phyloP scores from a whole-genome alignment of 2,329 filamentous ascomycete genomes.

The Fusarium sp. region DNA sequence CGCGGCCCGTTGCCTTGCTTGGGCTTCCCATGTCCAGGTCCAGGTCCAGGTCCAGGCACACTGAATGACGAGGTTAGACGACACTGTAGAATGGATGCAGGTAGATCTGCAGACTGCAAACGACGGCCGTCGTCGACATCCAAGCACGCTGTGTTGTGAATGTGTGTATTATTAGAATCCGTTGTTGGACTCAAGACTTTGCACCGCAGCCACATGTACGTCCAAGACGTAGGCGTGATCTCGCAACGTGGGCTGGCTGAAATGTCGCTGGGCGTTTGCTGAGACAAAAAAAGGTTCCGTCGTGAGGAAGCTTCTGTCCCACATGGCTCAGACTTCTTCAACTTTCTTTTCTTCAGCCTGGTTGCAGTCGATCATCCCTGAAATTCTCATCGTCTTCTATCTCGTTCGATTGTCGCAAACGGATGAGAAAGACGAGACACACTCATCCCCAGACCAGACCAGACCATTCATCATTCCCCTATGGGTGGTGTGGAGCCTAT shows the following conservation, averaged over 20 bases:
- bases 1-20: conserved; percentile 20
- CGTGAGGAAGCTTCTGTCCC: conserved; percentile 5
- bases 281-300: neutral
- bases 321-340: conserved; percentile 11
- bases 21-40: conserved; percentile 3
- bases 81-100: neutral
- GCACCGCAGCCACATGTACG: conserved; percentile 4
- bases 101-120: neutral
- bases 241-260: conserved; percentile 6
- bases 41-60: conserved; percentile 7
- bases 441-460: neutral
- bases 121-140: neutral
- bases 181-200: conserved; percentile 1
- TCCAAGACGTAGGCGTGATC: neutral
- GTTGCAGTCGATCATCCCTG: neutral
- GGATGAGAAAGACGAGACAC: neutral
- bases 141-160: neutral
- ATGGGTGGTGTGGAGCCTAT: conserved; percentile 13
- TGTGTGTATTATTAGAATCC: conserved; percentile 24
- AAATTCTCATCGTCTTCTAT: neutral
- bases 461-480: neutral
- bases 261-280: neutral
- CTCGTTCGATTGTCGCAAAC: neutral
- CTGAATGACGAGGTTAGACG: conserved; percentile 1
- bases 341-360: conserved; percentile 18